These are phyloP conservation scores for Pulveroboletus sp. DNA, from an alignment of 768 basidiomycete genomes.

Conservation along the genomic window DNA sequence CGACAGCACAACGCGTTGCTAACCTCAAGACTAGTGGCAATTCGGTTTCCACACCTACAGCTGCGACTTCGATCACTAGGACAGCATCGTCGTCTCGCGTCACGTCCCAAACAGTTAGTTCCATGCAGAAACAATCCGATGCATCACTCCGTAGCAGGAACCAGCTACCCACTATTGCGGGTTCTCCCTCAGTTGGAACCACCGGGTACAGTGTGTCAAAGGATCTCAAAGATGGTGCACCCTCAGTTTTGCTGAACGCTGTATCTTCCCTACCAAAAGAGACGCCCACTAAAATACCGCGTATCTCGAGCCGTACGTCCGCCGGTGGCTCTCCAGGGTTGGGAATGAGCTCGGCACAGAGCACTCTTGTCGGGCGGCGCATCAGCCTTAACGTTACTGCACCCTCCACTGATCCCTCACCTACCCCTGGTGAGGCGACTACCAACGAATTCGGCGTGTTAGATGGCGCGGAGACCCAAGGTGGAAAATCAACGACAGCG, in stretches of 20 bases:
- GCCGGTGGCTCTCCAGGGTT: conserved; percentile 68
- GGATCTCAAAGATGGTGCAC: conserved; percentile 53
- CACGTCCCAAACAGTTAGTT: conserved; percentile 80
- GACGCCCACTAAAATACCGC: conserved; percentile 90
- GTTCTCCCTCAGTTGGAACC: conserved; percentile 83
- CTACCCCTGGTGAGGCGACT: conserved; percentile 41
- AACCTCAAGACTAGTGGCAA: conserved; percentile 59
- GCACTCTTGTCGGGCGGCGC: conserved; percentile 51
- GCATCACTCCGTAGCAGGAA: conserved; percentile 70
- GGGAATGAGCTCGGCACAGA: conserved; percentile 51
- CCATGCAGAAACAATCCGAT: conserved; percentile 85
- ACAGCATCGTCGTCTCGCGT: conserved; percentile 52
- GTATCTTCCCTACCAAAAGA: conserved; percentile 59
- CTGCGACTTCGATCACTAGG: conserved; percentile 37
- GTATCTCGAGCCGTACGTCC: conserved; percentile 82
- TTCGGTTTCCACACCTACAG: conserved; percentile 40
- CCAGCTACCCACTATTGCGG: conserved; percentile 86
- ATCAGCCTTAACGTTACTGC: conserved; percentile 57
- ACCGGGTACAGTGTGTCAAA: conserved; percentile 47
- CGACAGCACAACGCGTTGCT: conserved; percentile 81
- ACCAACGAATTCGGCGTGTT: conserved; percentile 81
- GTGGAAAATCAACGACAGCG: conserved; percentile 33
- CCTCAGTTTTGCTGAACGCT: conserved; percentile 50
- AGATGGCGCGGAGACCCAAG: conserved; percentile 51
- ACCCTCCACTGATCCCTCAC: conserved; percentile 63